A percentile compares a stretch with the other conserved stretches of the same genome.
These are phyloP conservation scores for Trichoderma harzianum DNA, from an alignment of 2,329 filamentous ascomycete genomes.

Conservation along the genomic window DNA sequence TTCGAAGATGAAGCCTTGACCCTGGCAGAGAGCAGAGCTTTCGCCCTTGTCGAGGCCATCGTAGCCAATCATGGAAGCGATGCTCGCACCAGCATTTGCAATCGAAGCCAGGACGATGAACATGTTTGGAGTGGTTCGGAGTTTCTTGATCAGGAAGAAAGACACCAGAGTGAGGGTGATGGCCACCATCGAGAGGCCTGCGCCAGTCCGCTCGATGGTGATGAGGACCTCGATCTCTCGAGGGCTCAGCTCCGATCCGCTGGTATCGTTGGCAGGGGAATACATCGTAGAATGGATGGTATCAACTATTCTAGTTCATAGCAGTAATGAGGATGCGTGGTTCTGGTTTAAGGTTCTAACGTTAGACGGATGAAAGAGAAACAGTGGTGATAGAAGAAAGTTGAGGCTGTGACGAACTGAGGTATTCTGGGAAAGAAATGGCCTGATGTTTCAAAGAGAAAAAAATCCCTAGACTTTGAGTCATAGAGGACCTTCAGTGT, in stretches of 20 bases:
- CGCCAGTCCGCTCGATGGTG: slow-evolving; percentile 51
- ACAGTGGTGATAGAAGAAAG: not conserved
- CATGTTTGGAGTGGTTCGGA: slow-evolving; percentile 56
- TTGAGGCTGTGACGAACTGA: not conserved
- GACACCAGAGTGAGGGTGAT: slow-evolving; percentile 49
- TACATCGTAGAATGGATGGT: not conserved
- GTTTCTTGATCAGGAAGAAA: slow-evolving; percentile 47
- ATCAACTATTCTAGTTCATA: not conserved
- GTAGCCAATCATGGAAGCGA: slow-evolving; percentile 68
- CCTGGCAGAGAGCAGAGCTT: slow-evolving; percentile 57
- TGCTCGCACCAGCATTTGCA: slow-evolving; percentile 51
- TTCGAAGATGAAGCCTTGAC: slow-evolving; percentile 60
- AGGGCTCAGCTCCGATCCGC: slow-evolving; percentile 29
- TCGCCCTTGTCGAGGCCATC: slow-evolving; percentile 56
- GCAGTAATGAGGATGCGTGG: not conserved
- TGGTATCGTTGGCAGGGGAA: slow-evolving; percentile 11
- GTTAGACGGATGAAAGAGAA: not conserved
- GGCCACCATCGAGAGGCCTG: slow-evolving; percentile 51
- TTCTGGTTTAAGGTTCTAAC: not conserved
- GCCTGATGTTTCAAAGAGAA: not conserved
- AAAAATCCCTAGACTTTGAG: not conserved
- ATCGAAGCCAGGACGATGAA: slow-evolving; percentile 40
- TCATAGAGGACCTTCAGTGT: not conserved
- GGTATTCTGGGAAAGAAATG: not conserved
- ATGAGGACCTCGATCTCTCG: slow-evolving; percentile 44